A percentile compares a stretch with the other conserved stretches of the same genome.
Evolutionary conservation across 2,329 filamentous ascomycete genomes (phyloP).

Genomic region (Penicillium aurantiogriseum): DNA sequence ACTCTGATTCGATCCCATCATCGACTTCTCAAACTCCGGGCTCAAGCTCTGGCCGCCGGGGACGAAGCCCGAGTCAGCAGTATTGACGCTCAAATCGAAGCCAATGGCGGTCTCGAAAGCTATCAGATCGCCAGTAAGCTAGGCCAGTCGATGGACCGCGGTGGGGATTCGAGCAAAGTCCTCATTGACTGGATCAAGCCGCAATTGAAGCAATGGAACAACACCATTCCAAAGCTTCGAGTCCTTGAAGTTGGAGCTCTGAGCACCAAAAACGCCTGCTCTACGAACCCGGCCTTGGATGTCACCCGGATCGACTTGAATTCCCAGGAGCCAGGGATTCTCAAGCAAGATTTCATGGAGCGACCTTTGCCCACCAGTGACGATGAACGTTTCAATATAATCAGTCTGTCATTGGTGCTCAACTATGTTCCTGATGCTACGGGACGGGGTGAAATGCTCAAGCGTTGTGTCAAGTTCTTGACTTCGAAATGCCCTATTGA

Average conservation of each 20-base stretch:
- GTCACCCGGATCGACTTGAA: constrained; percentile 86
- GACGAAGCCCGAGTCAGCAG: constrained; percentile 42
- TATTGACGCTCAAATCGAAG: constrained; percentile 52
- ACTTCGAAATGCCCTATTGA: constrained; percentile 32
- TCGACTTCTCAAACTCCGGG: constrained; percentile 56
- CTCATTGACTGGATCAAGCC: constrained; percentile 58
- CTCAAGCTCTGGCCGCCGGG: constrained; percentile 50
- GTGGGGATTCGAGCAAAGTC: constrained; percentile 62
- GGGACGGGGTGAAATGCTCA: constrained; percentile 80
- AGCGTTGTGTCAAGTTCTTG: constrained; percentile 70
- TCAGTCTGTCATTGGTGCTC: constrained; percentile 87
- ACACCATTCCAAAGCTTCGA: constrained; percentile 45
- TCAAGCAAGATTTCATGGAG: constrained; percentile 92
- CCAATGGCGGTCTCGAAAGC: constrained; percentile 57
- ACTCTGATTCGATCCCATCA: constrained; percentile 61
- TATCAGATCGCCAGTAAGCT: constrained; percentile 64
- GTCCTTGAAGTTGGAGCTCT: constrained; percentile 90
- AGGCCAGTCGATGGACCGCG: constrained; percentile 59
- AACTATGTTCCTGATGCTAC: constrained; percentile 85
- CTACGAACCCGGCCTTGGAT: constrained; percentile 66
- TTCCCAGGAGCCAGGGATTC: constrained; percentile 73
- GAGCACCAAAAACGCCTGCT: constrained; percentile 81
- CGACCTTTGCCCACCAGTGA: constrained; percentile 64
- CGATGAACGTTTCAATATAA: constrained; percentile 75
- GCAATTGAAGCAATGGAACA: constrained; percentile 25